Evolutionary conservation across 176 grass and related monocot genomes (phyloP).

Genomic region (Raddia distichophylla): DNA sequence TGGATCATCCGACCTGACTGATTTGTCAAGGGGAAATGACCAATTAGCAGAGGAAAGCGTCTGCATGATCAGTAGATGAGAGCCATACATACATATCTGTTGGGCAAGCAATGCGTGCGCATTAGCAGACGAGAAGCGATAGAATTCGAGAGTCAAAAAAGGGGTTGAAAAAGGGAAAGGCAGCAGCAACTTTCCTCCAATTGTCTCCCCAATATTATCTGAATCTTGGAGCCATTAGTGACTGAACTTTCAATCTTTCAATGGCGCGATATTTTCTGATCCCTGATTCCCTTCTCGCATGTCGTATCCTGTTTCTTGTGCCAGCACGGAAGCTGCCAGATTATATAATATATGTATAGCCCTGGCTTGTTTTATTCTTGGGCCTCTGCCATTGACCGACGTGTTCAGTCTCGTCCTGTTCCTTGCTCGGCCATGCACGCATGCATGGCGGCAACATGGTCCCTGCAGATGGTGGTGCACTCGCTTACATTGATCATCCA

Average conservation of each 20-base stretch:
- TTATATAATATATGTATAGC: neutral
- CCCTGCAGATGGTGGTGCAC: neutral
- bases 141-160: slow-evolving; percentile 23
- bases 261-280: neutral
- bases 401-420: neutral
- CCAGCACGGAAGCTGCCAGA: neutral
- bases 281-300: neutral
- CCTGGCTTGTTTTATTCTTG: too few species aligned
- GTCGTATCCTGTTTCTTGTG: slow-evolving; percentile 15
- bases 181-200: neutral
- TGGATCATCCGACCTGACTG: slow-evolving; percentile 27
- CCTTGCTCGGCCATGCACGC: slow-evolving; percentile 7
- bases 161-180: slow-evolving; percentile 36
- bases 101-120: slow-evolving; percentile 38
- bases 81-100: slow-evolving; percentile 22
- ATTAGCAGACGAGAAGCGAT: neutral
- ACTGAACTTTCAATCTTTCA: neutral
- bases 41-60: neutral
- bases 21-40: neutral
- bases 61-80: neutral
- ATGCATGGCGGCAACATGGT: slow-evolving; percentile 18
- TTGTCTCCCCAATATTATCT: slow-evolving; percentile 2
- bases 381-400: neutral
- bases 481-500: neutral
- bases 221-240: neutral